phyloP scores from a whole-genome alignment of 371 early-diverging fungal species.

The Apophysomyces ossiformis region DNA sequence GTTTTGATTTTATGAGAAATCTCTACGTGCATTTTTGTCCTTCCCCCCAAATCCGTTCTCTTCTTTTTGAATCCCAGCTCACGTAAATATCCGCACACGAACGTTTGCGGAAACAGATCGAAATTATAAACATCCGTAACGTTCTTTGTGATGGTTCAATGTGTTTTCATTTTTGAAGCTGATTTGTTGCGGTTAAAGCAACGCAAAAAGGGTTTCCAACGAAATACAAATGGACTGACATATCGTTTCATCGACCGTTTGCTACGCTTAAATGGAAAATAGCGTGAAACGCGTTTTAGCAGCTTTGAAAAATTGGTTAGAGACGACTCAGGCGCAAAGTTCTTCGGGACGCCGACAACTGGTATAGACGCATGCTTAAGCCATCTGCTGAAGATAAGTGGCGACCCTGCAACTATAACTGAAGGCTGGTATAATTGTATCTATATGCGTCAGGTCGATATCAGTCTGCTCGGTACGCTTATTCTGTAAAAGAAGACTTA shows the following conservation, averaged over 20 bases:
- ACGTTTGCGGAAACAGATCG: no score
- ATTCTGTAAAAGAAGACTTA: neutral
- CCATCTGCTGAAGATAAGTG: constrained; percentile 12
- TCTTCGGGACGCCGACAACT: neutral
- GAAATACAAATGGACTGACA: neutral
- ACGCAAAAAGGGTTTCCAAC: neutral
- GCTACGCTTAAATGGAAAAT: neutral
- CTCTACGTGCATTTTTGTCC: no score
- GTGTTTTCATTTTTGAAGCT: neutral
- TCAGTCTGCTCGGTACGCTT: neutral
- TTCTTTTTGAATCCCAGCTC: no score
- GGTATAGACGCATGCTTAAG: constrained; percentile 15
- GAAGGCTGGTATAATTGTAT: constrained; percentile 22
- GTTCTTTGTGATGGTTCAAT: neutral
- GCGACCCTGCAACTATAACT: constrained; percentile 15
- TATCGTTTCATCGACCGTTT: neutral
- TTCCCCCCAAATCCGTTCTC: no score
- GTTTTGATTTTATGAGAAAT: no score
- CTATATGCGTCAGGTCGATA: constrained; percentile 10
- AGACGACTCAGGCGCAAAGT: neutral
- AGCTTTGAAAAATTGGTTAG: neutral
- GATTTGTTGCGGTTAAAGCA: neutral
- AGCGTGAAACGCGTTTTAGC: neutral
- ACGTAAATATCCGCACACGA: no score
- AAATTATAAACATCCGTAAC: no score